Percentiles rank a stretch among this genome's conserved stretches.
phyloP scores from a whole-genome alignment of 2,329 filamentous ascomycete species.

The Hirsutella thompsonii region DNA sequence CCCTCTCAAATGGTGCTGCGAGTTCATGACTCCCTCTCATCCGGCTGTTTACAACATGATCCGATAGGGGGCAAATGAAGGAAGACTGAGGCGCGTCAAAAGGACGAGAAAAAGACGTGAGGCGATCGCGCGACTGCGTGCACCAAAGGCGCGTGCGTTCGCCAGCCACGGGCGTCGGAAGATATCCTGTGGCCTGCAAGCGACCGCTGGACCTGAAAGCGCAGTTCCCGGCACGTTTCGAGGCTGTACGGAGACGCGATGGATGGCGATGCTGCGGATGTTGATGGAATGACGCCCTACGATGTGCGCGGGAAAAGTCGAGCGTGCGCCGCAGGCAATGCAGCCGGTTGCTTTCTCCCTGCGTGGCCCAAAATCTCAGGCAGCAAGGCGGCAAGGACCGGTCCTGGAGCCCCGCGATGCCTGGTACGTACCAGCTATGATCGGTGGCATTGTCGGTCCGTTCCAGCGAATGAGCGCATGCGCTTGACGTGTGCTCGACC shows the following conservation, averaged over 20 bases:
- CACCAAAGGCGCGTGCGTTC: conserved; percentile 1
- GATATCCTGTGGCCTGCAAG: too few species aligned
- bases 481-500: conserved; percentile 1
- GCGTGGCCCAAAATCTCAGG: conserved; percentile 19
- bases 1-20: conserved; percentile 6
- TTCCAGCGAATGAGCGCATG: conserved; percentile 3
- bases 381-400: conserved; percentile 10
- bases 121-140: conserved; percentile 1
- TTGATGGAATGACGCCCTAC: conserved; percentile 18
- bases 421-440: not conserved
- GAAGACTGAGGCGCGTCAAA: not conserved
- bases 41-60: conserved; percentile 21
- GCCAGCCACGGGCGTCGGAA: not conserved
- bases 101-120: conserved; percentile 7
- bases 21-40: conserved; percentile 10
- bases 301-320: conserved; percentile 18
- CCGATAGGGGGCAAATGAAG: conserved; percentile 3
- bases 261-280: conserved; percentile 12
- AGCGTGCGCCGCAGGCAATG: conserved; percentile 12
- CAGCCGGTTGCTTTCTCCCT: conserved; percentile 2
- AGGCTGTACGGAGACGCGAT: conserved; percentile 8
- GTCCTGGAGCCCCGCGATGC: not conserved
- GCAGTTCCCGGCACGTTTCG: conserved; percentile 12
- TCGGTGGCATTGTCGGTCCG: conserved; percentile 10
- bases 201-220: conserved; percentile 7